phyloP scores from a whole-genome alignment of 108 stramenopile genomes.

The Conticribra weissflogii region DNA sequence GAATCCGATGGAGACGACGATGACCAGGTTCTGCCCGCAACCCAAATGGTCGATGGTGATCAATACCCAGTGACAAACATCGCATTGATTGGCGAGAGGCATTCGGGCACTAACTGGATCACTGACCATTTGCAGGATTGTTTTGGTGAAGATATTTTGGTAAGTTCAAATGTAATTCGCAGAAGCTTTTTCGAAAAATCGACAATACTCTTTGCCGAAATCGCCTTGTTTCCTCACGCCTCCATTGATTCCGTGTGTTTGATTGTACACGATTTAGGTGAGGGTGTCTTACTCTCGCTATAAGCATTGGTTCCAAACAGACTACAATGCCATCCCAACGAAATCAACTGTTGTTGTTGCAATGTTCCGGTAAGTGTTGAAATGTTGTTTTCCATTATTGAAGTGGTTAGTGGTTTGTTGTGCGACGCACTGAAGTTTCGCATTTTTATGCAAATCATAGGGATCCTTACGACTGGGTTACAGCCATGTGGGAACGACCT shows the following conservation, averaged over 20 bases:
- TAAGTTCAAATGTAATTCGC: too few relatives aligned
- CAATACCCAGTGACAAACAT: not conserved
- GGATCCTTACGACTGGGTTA: conserved; percentile 18
- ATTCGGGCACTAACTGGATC: conserved; percentile 29
- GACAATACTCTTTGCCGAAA: too few relatives aligned
- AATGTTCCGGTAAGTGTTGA: too few relatives aligned
- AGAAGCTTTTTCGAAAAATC: too few relatives aligned
- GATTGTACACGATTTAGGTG: not conserved
- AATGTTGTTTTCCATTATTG: too few relatives aligned
- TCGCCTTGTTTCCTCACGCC: too few relatives aligned
- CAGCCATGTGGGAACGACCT: conserved; percentile 9
- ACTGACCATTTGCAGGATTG: conserved; percentile 17
- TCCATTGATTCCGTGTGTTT: too few relatives aligned
- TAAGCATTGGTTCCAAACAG: conserved; percentile 40
- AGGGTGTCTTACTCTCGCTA: conserved; percentile 1
- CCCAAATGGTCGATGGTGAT: not conserved
- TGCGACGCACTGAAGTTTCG: too few relatives aligned
- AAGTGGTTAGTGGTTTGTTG: too few relatives aligned
- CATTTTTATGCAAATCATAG: too few relatives aligned
- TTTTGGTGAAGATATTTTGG: conserved; percentile 7
- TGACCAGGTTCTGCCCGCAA: not conserved
- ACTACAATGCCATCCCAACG: not conserved
- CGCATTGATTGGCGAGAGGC: conserved; percentile 23
- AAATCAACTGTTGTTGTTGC: conserved; percentile 12
- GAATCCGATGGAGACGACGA: not conserved